Percentiles rank a stretch among this genome's conserved stretches.
phyloP scores from a whole-genome alignment of 306 rosid species.

The Quillaja saponaria region DNA sequence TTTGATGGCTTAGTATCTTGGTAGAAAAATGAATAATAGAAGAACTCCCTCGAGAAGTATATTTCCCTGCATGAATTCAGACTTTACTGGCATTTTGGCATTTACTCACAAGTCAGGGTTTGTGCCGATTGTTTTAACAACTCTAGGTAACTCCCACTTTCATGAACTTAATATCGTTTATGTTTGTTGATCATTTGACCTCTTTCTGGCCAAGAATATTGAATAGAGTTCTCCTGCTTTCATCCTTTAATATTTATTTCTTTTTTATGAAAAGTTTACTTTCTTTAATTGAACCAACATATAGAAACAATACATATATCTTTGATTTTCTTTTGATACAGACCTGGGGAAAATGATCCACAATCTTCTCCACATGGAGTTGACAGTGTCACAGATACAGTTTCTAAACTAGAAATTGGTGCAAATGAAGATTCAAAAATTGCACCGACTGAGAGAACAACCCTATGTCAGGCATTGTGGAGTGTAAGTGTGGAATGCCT shows the following conservation, averaged over 20 bases:
- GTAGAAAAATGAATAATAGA: slow-evolving; percentile 8
- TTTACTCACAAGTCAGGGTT: slow-evolving; percentile 76
- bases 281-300: neutral
- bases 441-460: slow-evolving; percentile 42
- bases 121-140: slow-evolving; percentile 85
- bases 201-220: no score
- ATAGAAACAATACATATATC: no score
- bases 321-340: slow-evolving; percentile 35
- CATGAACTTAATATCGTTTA: slow-evolving; percentile 11
- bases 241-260: no score
- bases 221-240: no score
- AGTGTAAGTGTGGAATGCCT: slow-evolving; percentile 98
- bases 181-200: slow-evolving; percentile 3
- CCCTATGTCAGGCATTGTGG: slow-evolving; percentile 40
- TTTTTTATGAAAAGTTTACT: no score
- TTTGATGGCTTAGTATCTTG: neutral
- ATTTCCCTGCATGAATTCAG: slow-evolving; percentile 45
- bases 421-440: slow-evolving; percentile 41
- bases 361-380: slow-evolving; percentile 51
- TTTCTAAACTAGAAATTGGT: slow-evolving; percentile 65
- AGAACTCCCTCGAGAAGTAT: slow-evolving; percentile 17
- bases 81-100: slow-evolving; percentile 82
- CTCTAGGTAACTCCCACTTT: slow-evolving; percentile 49
- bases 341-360: slow-evolving; percentile 50
- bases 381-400: slow-evolving; percentile 48